A percentile compares a stretch with the other conserved stretches of the same genome.
These are phyloP conservation scores for Ephemerocybe angulata DNA, from an alignment of 768 basidiomycete genomes.

Conservation along the genomic window DNA sequence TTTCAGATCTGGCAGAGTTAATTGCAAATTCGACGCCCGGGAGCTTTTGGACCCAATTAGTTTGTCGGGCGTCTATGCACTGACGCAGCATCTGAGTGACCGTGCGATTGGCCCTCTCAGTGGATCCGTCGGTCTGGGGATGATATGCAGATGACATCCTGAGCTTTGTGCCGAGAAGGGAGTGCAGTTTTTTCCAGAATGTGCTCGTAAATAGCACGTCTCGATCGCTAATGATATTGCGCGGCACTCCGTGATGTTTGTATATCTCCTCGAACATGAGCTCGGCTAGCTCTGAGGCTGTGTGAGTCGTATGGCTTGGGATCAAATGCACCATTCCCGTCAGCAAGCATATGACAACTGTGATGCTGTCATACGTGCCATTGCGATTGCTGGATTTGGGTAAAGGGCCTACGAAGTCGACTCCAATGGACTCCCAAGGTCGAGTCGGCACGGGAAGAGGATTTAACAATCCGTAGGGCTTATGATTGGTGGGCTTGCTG, in stretches of 20 bases:
- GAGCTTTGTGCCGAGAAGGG: conserved; percentile 1
- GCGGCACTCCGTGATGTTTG: conserved; percentile 9
- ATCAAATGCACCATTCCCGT: conserved; percentile 12
- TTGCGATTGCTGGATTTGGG: conserved; percentile 15
- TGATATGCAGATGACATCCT: conserved; percentile 7
- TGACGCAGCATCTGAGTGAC: conserved; percentile 12
- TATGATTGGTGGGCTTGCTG: conserved; percentile 20
- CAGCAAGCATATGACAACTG: conserved; percentile 17
- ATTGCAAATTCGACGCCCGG: conserved; percentile 12
- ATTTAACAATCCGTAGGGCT: conserved; percentile 20
- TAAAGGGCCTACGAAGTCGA: conserved; percentile 19
- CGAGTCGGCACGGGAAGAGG: conserved; percentile 8
- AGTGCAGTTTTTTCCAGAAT: conserved; percentile 8
- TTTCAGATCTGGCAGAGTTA: conserved; percentile 6
- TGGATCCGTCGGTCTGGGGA: conserved; percentile 7
- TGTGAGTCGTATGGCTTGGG: conserved; percentile 1
- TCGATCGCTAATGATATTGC: conserved; percentile 2
- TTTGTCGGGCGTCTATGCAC: conserved; percentile 1
- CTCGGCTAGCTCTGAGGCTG: conserved; percentile 12
- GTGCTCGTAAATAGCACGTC: conserved; percentile 10
- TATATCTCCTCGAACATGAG: conserved; percentile 8
- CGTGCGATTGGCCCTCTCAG: conserved; percentile 9
- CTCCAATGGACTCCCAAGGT: conserved; percentile 13
- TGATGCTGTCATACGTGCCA: conserved; percentile 6
- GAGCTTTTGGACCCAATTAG: conserved; percentile 10